Conservation (phyloP, 805 yeast species). For the Cyberlindnera sargentensis region DNA sequence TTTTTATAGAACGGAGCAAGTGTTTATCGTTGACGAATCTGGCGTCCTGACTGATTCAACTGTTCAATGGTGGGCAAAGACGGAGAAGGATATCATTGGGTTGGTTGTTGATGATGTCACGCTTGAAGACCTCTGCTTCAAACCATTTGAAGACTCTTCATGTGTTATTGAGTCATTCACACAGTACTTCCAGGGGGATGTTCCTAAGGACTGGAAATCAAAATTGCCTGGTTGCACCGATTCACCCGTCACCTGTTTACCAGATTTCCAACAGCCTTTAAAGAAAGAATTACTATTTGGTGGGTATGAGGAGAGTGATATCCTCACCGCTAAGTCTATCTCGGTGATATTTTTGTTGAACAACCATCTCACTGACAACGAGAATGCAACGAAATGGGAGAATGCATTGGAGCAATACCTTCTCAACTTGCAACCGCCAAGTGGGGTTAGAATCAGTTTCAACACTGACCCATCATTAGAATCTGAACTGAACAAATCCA, state of each 20-base stretch:
- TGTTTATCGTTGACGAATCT: constrained; percentile 62
- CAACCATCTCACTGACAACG: constrained; percentile 35
- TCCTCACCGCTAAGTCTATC: constrained; percentile 61
- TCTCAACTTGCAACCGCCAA: constrained; percentile 35
- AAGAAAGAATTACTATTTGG: constrained; percentile 69
- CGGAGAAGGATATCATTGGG: constrained; percentile 48
- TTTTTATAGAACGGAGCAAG: constrained; percentile 82
- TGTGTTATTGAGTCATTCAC: constrained; percentile 87
- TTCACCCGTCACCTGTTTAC: constrained; percentile 85
- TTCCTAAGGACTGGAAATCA: constrained; percentile 50
- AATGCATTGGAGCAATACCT: constrained; percentile 51
- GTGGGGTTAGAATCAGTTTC: constrained; percentile 61
- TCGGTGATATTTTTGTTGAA: constrained; percentile 67
- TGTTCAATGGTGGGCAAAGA: constrained; percentile 84
- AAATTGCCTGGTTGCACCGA: constrained; percentile 55
- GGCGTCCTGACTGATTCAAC: constrained; percentile 68
- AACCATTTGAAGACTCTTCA: constrained; percentile 63
- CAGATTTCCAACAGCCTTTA: constrained; percentile 86
- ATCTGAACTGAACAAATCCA: constrained; percentile 74
- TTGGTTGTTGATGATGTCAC: constrained; percentile 26
- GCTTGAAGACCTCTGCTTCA: constrained; percentile 70
- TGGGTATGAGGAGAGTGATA: constrained; percentile 38
- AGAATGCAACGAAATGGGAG: constrained; percentile 56
- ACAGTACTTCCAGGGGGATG: constrained; percentile 73
- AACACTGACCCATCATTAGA: constrained; percentile 80